Base-by-base conservation (phyloP, 106 monocot genomes). In the Acorus gramineus region DNA sequence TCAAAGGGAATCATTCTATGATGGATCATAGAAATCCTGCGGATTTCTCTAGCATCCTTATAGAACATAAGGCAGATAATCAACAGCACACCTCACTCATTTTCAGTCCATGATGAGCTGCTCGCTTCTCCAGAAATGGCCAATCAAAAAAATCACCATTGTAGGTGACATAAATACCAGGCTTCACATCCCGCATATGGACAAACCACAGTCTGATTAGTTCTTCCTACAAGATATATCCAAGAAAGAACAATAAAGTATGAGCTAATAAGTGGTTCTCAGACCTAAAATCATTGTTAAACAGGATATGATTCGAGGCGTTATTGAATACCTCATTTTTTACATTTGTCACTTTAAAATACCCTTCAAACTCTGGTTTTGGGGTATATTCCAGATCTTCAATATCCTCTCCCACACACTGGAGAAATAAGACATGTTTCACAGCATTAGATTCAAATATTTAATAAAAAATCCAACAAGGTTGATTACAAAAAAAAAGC, bases 101-200 rank as follows among this genome's bases (percentile, higher is more conserved):
- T 61, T 71, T 79, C 49, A 98, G 81, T 51, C 96, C 91, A 79
- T 91, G 82, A 64, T 83, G 91, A 54, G 80, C 67, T 74, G 96
- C 96, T 62, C 96, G 78, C 83, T 91, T 98, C 66, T 98, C 96
- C 64, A 98, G 57, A 57, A 98, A 91, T 64, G 91, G 96, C 96
- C 96, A 98, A 59, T 98, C 96, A 85, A 98, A 98, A 70, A 91
- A 98, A 76, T 98, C 96, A 58, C 96, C 96, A 54, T 98, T 98
- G 47, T 98, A 98, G 6, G 96, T 91, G 49, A 98, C 96, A 79
- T 98, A 98, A 66, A 98, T 98, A 50, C 87, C 89, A 85, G 96
- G 96, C 65, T 85, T 98, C 60, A 91, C 87, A 60, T 81, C 80
- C 77, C 77, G 79, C 96, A 98, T 98, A 72, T 98, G 96, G 44